phyloP scores from a whole-genome alignment of 2,329 filamentous ascomycete species.

The Bimuria novae-zelandiae region DNA sequence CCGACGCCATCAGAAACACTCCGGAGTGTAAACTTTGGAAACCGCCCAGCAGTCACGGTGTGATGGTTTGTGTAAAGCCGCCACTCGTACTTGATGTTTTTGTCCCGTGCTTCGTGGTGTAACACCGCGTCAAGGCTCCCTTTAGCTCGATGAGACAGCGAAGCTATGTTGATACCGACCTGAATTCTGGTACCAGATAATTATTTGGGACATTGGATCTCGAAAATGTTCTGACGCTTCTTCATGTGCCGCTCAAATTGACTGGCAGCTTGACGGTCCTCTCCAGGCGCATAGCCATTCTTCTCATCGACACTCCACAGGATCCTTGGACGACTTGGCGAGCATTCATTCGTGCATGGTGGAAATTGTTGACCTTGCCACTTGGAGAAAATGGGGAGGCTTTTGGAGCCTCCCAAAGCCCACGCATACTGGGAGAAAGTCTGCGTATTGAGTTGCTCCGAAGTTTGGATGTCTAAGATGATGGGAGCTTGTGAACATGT shows the following conservation, averaged over 20 bases:
- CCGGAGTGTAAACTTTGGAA: conserved; percentile 49
- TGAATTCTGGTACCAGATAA: conserved; percentile 40
- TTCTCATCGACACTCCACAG: conserved; percentile 29
- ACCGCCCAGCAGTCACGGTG: conserved; percentile 35
- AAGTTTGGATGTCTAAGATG: conserved; percentile 24
- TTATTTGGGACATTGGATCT: conserved; percentile 22
- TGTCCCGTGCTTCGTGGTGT: not conserved
- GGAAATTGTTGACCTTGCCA: conserved; percentile 24
- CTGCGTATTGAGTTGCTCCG: conserved; percentile 5
- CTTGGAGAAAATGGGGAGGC: conserved; percentile 17
- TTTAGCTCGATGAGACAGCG: conserved; percentile 51
- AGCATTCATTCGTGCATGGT: conserved; percentile 16
- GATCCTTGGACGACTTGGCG: conserved; percentile 29
- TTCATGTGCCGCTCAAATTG: conserved; percentile 58
- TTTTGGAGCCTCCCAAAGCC: conserved; percentile 24
- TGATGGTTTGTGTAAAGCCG: conserved; percentile 54
- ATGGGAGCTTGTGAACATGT: conserved; percentile 26
- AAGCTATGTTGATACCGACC: conserved; percentile 48
- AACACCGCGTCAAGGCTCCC: conserved; percentile 29
- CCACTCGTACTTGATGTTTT: conserved; percentile 37
- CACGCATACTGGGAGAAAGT: conserved; percentile 25
- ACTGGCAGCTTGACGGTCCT: conserved; percentile 53
- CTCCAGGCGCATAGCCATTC: conserved; percentile 24
- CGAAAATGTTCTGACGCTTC: conserved; percentile 44
- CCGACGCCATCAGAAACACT: conserved; percentile 46